Base-by-base conservation (phyloP, 169 alveolate genomes). In the Ichthyophthirius multifiliis region DNA sequence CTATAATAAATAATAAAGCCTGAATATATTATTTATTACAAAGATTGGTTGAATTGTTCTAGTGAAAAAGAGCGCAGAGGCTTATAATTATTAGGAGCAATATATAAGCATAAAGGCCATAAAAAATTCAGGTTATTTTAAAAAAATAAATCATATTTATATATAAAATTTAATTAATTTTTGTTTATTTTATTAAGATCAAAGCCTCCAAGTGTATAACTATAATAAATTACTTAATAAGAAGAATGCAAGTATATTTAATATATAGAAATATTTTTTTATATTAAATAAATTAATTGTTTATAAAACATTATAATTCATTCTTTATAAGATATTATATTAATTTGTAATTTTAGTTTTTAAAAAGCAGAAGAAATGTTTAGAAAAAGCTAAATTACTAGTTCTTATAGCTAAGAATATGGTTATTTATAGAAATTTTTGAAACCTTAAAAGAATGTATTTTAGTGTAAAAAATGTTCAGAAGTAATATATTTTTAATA, bases 311-410 rank as follows among this genome's bases (percentile, higher is more conserved):
- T 62, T 62, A 2, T 10, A 1, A 3, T 62, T 0, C 0, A 1
- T 9, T 2, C 5, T 20, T 20, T 62, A 27, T 0, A 27, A 9
- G 15, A 16, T 62, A 16, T 32, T 32, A 32, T 15, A 0, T 30
- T 10, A 30, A 15, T 18, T 4, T 0, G 2, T 6, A 7, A 30
- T 20, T 37, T 35, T 35, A 79, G 85, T 62, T 79, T 43, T 43
- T 41, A 79, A 79, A 79, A 79, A 27, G 85, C 85, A 32, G 85
- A 79, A 47, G 85, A 79, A 39, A 79, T 79, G 85, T 75, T 65
- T 44, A 43, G 85, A 65, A 65, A 79, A 48, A 79, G 46, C 32
- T 46, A 79, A 37, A 79, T 75, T 4, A 65, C 85, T n/a, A 79
- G 80, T 16, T 45, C 63, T n/a, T 79, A 79, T 46, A 35, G 65